phyloP scores from a whole-genome alignment of 2,329 filamentous ascomycete species.

The Aspergillus fumigatiaffinis region DNA sequence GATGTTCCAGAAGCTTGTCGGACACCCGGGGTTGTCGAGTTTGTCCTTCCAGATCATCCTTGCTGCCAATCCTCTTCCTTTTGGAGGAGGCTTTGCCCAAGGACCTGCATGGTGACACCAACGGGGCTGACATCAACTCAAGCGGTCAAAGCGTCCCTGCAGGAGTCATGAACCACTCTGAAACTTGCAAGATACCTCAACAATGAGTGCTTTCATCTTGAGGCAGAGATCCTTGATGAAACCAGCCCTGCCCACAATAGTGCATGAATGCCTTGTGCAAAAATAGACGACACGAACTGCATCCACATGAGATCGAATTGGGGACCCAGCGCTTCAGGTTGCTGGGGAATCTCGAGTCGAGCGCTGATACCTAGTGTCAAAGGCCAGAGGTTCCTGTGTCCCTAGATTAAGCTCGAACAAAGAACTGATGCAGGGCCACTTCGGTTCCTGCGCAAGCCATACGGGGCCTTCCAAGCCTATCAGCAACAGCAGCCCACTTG shows the following conservation, averaged over 20 bases:
- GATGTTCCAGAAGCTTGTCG: constrained; percentile 14
- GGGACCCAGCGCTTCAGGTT: background rate
- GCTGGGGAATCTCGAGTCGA: background rate
- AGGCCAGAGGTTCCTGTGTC: background rate
- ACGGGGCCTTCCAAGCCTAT: constrained; percentile 9
- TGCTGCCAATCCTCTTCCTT: constrained; percentile 9
- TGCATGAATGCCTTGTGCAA: background rate
- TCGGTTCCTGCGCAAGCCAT: constrained; percentile 23
- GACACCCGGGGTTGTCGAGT: constrained; percentile 1
- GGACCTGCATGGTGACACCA: background rate
- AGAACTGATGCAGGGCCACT: constrained; percentile 10
- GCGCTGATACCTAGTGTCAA: background rate
- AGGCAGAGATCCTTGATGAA: background rate
- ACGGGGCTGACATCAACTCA: background rate
- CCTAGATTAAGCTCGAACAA: constrained; percentile 2
- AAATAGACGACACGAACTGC: background rate
- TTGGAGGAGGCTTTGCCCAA: background rate
- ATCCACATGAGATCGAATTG: background rate
- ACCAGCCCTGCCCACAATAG: background rate
- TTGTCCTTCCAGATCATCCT: constrained; percentile 3
- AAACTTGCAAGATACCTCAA: background rate
- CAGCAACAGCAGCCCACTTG: background rate
- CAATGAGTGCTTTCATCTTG: background rate
- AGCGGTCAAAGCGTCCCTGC: background rate
- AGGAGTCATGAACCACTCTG: background rate